phyloP scores from a whole-genome alignment of 2,329 filamentous ascomycete species.

The Diaporthe velutina region DNA sequence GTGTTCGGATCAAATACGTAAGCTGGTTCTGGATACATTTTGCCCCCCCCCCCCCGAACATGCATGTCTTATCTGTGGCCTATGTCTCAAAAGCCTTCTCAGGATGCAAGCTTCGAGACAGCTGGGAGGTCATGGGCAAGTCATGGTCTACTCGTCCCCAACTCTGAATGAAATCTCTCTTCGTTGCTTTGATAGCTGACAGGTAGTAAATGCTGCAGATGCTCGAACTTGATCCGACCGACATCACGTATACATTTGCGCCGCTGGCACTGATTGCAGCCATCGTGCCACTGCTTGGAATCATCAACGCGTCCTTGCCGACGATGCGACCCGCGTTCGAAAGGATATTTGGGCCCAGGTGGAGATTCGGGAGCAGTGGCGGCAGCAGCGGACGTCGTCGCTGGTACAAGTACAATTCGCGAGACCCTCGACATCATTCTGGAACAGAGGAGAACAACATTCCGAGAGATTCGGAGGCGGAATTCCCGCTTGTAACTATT shows the following conservation, averaged over 20 bases:
- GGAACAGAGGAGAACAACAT: conserved; percentile 10
- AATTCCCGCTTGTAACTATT: conserved; percentile 19
- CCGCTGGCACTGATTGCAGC: conserved; percentile 13
- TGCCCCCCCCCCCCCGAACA: too few species aligned
- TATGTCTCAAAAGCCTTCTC: too few species aligned
- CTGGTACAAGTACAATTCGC: not conserved
- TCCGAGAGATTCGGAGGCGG: not conserved
- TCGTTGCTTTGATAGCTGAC: too few species aligned
- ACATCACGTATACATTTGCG: conserved; percentile 14
- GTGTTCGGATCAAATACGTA: conserved; percentile 18
- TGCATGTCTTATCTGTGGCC: too few species aligned
- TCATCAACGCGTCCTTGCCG: conserved; percentile 4
- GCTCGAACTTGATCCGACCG: conserved; percentile 7
- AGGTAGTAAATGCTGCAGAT: too few species aligned
- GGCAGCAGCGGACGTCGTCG: not conserved
- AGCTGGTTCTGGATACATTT: too few species aligned
- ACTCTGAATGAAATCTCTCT: too few species aligned
- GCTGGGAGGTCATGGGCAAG: too few species aligned
- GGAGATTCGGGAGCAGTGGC: not conserved
- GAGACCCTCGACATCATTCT: not conserved
- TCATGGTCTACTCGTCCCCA: too few species aligned
- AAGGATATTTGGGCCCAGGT: not conserved
- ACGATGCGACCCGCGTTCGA: not conserved
- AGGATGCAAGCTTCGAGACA: too few species aligned
- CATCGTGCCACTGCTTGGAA: conserved; percentile 18